Base-by-base conservation (phyloP, 1,284 basidiomycete genomes). In the Apiotrichum gamsii region DNA sequence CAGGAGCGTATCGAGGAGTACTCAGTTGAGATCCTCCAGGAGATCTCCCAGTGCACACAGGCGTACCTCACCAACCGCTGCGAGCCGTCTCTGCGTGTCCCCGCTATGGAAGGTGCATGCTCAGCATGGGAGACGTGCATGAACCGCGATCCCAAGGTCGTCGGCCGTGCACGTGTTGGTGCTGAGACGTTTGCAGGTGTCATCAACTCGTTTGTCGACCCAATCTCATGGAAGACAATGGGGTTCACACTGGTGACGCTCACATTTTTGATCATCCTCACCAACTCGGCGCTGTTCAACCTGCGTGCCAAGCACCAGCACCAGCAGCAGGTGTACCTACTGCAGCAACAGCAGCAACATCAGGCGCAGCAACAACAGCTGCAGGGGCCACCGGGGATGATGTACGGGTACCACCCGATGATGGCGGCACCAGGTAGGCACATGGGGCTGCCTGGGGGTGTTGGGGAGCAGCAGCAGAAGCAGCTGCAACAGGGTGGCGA, bases 161-260 rank as follows among this genome's bases (percentile, higher is more conserved):
- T 95, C 19, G 90, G 90, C 1, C 84, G 89, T 41, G 87, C 90
- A 46, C 82, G 82, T 56, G 86, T 97, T 58, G 84, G 87, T 37
- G 91, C 94, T 44, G 90, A 97, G 75, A 84, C 94, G 39, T 85
- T 97, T 69, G 94, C 90, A 39, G 93, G 95, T 61, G 87, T 96
- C 31, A 83, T 96, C 60, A 95, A 97, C 69, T 83, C 88, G 8
- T 98, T 98, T 67, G 87, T 97, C 24, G 94, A 97, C 66, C 85
- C 87, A 35, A 93, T 97, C 67, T 91, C 85, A 70, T 96, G 90
- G 89, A 95, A 94, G 75, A 93, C 90, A 15, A 77, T 97, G 75
- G 89, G 87, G 56, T 90, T 90, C 73, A 82, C 84, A 13, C 69
- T 90, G 61, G 81, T 82, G 52, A 88, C 87, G 25, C 73, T 90